phyloP scores from a whole-genome alignment of 306 rosid species.

The Vigna hirtella region DNA sequence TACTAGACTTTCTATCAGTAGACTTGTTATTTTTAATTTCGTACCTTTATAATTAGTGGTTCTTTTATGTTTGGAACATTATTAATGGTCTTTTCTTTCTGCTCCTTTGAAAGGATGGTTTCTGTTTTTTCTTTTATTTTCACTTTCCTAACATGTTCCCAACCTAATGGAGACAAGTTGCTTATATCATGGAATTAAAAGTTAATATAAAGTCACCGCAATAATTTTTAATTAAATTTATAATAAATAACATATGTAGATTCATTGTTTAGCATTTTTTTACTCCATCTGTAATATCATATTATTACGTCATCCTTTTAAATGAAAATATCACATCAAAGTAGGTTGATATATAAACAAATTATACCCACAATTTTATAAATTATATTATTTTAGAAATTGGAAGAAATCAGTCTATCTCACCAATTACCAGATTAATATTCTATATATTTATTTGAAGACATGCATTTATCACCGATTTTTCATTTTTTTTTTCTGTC shows the following conservation, averaged over 20 bases:
- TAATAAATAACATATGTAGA: not conserved
- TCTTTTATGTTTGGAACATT: not conserved
- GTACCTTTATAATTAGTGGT: conserved; percentile 3
- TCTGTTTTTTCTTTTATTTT: not conserved
- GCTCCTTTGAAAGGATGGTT: not conserved
- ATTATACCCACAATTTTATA: not conserved
- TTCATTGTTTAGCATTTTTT: not conserved
- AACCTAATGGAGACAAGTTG: conserved; percentile 9
- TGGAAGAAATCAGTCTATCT: not conserved
- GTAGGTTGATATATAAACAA: no score
- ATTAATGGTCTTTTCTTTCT: not conserved
- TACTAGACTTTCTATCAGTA: conserved; percentile 18
- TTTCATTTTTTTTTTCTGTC: not conserved
- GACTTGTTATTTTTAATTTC: not conserved
- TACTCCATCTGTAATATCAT: not conserved
- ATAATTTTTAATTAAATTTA: not conserved
- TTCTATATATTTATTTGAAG: not conserved
- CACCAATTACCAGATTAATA: no score
- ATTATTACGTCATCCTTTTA: not conserved
- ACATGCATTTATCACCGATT: not conserved
- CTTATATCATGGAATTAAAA: not conserved
- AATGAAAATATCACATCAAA: not conserved
- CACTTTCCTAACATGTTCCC: not conserved
- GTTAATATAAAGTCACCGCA: not conserved
- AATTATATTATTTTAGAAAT: not conserved